Conservation (phyloP, 1,284 basidiomycete species). For the Gymnopus androsaceus region DNA sequence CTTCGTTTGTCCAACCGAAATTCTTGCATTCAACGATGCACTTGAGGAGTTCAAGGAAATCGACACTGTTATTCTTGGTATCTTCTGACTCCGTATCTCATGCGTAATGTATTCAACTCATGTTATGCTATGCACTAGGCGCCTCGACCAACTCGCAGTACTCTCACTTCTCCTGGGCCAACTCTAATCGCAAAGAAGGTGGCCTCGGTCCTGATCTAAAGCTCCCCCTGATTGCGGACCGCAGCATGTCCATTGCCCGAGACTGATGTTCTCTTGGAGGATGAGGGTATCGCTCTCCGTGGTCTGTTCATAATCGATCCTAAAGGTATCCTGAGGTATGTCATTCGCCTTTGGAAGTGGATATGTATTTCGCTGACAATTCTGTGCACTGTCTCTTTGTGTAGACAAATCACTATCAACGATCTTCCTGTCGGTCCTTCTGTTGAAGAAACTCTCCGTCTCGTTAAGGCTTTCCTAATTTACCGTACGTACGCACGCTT, state of each 20-base stretch:
- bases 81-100: conserved; percentile 19
- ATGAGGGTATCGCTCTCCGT: conserved; percentile 82
- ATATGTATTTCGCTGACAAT: conserved; percentile 10
- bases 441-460: conserved; percentile 86
- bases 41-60: conserved; percentile 73
- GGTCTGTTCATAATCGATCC: conserved; percentile 91
- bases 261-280: conserved; percentile 86
- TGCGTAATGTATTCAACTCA: conserved; percentile 3
- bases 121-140: conserved; percentile 41
- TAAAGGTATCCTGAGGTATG: conserved; percentile 73
- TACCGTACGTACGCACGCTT: conserved; percentile 62
- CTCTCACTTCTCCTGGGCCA: conserved; percentile 87
- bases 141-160: conserved; percentile 88
- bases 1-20: conserved; percentile 92
- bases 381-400: too few relatives aligned
- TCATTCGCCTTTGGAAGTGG: conserved; percentile 8
- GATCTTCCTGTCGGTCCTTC: conserved; percentile 90
- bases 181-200: conserved; percentile 77
- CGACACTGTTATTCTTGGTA: conserved; percentile 78
- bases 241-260: conserved; percentile 65
- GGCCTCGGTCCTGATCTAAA: conserved; percentile 86
- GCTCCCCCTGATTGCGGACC: conserved; percentile 77
- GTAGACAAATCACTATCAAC: conserved; percentile 84
- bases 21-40: conserved; percentile 89
- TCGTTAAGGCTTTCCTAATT: conserved; percentile 92